Percentiles rank a stretch among this genome's conserved stretches.
These are phyloP conservation scores for Scheffersomyces illinoinensis DNA, from an alignment of 1,139 yeast genomes.

Conservation along the genomic window DNA sequence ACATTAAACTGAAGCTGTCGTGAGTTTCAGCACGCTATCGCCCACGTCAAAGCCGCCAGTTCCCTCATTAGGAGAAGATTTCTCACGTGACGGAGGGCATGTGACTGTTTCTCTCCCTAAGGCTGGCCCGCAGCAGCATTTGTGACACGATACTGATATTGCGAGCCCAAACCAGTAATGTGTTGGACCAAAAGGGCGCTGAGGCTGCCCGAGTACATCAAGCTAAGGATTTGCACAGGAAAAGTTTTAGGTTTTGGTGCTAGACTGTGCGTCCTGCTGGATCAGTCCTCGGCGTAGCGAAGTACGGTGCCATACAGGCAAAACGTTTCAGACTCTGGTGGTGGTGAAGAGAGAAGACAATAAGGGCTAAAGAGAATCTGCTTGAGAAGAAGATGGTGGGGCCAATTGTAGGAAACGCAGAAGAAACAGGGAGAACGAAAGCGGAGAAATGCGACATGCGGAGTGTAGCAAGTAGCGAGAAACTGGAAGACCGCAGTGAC, in stretches of 20 bases:
- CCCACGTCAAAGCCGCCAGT: neutral
- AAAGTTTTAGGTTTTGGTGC: neutral
- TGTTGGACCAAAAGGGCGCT: neutral
- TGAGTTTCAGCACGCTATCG: neutral
- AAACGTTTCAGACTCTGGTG: neutral
- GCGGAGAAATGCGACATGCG: too few relatives aligned
- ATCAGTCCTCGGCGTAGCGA: neutral
- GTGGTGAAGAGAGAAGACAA: neutral
- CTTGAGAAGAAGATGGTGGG: neutral
- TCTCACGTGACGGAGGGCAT: neutral
- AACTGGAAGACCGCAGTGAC: too few relatives aligned
- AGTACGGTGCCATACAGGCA: neutral
- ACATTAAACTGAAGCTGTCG: neutral
- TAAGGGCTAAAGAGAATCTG: neutral
- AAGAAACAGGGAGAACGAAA: too few relatives aligned
- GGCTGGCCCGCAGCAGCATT: neutral
- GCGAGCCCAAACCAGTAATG: neutral
- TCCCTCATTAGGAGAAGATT: neutral
- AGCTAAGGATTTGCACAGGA: neutral
- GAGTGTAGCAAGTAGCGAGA: too few relatives aligned
- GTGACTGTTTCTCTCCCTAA: neutral
- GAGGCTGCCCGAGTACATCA: neutral
- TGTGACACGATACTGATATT: neutral
- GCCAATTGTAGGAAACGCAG: too few relatives aligned
- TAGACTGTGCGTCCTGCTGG: neutral